These are phyloP conservation scores for Phaseolus coccineus DNA, from an alignment of 331 rosid species.

Conservation along the genomic window DNA sequence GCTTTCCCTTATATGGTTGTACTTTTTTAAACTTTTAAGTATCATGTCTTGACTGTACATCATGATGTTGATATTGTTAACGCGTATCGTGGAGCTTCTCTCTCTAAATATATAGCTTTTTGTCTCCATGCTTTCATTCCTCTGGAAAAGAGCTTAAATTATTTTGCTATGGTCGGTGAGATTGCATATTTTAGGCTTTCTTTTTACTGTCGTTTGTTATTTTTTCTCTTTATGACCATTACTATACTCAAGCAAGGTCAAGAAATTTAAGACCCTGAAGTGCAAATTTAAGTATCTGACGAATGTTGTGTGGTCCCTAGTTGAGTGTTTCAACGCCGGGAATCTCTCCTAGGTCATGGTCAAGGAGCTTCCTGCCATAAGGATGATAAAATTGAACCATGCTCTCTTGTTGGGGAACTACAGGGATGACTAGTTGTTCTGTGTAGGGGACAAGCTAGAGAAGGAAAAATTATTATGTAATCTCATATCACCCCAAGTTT, in stretches of 20 bases:
- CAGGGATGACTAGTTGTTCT: slow-evolving; percentile 9
- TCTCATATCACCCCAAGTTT: no score
- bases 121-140: slow-evolving; percentile 19
- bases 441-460: slow-evolving; percentile 5
- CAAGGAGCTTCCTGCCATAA: slow-evolving; percentile 24
- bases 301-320: slow-evolving; percentile 7
- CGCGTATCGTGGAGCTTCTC: slow-evolving; percentile 8
- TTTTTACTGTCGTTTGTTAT: not conserved
- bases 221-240: not conserved
- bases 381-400: slow-evolving; percentile 29
- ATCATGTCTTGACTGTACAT: slow-evolving; percentile 16
- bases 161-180: slow-evolving; percentile 26
- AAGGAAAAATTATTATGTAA: not conserved
- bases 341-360: slow-evolving; percentile 37
- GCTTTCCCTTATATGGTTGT: slow-evolving; percentile 9
- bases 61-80: slow-evolving; percentile 14
- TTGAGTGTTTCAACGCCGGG: slow-evolving; percentile 30
- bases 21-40: slow-evolving; percentile 28
- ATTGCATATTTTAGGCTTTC: slow-evolving; percentile 12
- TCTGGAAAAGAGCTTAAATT: slow-evolving; percentile 22
- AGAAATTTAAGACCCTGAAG: not conserved
- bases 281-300: slow-evolving; percentile 5
- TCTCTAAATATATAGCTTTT: slow-evolving; percentile 11
- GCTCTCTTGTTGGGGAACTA: slow-evolving; percentile 39
- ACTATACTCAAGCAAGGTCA: not conserved